Evolutionary conservation across 257 asterid species (phyloP), one percentile per base, ranked within the genome.

Genomic region (Jacaranda mimosifolia): DNA sequence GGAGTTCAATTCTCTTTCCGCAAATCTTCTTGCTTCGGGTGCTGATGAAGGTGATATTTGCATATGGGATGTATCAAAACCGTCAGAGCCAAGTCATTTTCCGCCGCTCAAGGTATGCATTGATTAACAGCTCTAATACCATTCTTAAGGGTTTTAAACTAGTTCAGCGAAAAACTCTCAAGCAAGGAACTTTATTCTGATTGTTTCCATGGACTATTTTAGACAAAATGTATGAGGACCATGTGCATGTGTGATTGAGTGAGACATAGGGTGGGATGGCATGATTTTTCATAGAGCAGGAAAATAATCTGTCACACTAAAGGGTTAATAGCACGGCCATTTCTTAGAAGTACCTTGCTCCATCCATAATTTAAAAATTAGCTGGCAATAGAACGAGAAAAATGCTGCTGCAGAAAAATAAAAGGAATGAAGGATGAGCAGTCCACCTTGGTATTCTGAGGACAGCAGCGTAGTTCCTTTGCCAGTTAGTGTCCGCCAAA

Each of bases 31-130:
- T 82, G 99, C 99, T 67, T 91, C 99, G 82, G 99, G 99, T 51
- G 97, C 99, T 43, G 98, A 93, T 87, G 99, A 96, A 87, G 99
- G 99, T 73, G 98, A 96, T 51, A 87, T 96, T 73, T 91, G 93
- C 77, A 87, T 96, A 72, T 96, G 99, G 99, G 98, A 96, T 91
- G 75, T 96, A 73, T 75, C 90, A 53, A 87, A 84, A 65, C 99
- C 99, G 57, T 72, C 92, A 45, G 91, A 86, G 69, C 97, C 98
- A 65, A 89, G 58, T 83, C 95, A 82, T 83, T 90, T 91, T 83
- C 97, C 97, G 26, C 92, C 99, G 70, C 92, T 96, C 48, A 93
- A 86, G 98, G 99, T 96, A 77, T 67, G 82, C 42, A 81, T 49
- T 52, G 17, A 69, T 56, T 48, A 68, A 58, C 60, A 62, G 15